Conservation (phyloP, 345 rosid species). For the Syzygium grande region DNA sequence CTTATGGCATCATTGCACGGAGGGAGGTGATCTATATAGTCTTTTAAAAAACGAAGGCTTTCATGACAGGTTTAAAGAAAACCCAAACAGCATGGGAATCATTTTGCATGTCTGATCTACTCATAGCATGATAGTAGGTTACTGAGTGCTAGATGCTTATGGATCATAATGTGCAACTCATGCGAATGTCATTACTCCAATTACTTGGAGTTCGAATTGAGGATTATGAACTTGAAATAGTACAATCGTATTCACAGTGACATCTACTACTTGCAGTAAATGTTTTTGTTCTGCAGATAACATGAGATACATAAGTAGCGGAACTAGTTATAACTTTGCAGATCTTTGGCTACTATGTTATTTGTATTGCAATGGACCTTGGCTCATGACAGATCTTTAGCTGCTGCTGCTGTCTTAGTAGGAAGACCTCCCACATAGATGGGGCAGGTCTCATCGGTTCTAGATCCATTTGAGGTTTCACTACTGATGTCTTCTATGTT, state of each 20-base stretch:
- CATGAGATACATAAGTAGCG: background rate
- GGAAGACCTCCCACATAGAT: background rate
- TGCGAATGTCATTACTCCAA: background rate
- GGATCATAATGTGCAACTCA: background rate
- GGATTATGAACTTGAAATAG: background rate
- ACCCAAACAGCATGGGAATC: background rate
- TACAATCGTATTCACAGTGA: background rate
- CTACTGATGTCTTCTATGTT: background rate
- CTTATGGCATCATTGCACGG: background rate
- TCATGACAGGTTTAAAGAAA: background rate
- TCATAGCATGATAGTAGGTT: background rate
- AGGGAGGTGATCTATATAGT: background rate
- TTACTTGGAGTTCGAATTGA: background rate
- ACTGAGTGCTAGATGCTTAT: background rate
- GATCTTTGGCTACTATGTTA: background rate
- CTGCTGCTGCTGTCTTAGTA: background rate
- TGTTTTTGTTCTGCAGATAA: background rate
- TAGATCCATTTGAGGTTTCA: background rate
- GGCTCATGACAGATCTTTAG: background rate
- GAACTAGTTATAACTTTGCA: background rate
- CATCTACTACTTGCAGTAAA: background rate
- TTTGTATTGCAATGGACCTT: background rate
- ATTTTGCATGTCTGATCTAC: too few species aligned
- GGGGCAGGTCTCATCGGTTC: background rate
- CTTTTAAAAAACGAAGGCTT: background rate